Base-by-base conservation (phyloP, 2,329 filamentous ascomycete species). In the Phialocephala sp. region DNA sequence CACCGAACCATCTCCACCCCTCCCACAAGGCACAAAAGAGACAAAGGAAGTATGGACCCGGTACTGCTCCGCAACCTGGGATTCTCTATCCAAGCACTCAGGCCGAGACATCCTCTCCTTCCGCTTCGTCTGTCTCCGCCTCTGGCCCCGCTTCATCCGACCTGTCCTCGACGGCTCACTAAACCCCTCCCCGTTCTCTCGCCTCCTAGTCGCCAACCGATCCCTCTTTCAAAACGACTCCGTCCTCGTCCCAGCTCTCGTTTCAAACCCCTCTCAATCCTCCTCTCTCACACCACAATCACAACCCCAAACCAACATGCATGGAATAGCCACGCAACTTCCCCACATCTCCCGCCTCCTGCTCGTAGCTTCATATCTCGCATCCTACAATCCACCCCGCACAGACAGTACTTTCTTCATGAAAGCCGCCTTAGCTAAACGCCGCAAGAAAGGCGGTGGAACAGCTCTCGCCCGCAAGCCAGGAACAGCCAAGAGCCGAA, bases 81-180 rank as follows among this genome's bases (percentile, higher is more conserved):
- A 99, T 76, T 89, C 94, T 0, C 83, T 98, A 14, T 88, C 90
- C 58, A 92, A 90, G 69, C 88, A 92, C 56, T 93, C 93, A 2
- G 91, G 91, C 0, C 88, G 93, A 59, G 93, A 94, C 43, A 83
- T 98, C 15, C 84, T 90, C 1, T 86, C 87, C 12, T 93, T 97
- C 71, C 84, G 82, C 3, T 85, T 86, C 41, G 87, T 90, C 59
- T 93, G 91, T 74, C 79, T 86, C 58, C 86, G 89, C 52, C 84
- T 98, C 22, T 99, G 95, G 95, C 89, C 90, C 12, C 86, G 89
- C 4, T 98, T 99, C 77, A 89, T 92, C 0, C 85, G 87, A 8
- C 94, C 94, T 0, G 85, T 98, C 27, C 79, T 89, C 1, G 86
- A 88, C 1, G 91, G 91, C n/a, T 61, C 66, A 22, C 88, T 90